These are phyloP conservation scores for Erigeron canadensis DNA, from an alignment of 129 eudicot species.

Conservation along the genomic window DNA sequence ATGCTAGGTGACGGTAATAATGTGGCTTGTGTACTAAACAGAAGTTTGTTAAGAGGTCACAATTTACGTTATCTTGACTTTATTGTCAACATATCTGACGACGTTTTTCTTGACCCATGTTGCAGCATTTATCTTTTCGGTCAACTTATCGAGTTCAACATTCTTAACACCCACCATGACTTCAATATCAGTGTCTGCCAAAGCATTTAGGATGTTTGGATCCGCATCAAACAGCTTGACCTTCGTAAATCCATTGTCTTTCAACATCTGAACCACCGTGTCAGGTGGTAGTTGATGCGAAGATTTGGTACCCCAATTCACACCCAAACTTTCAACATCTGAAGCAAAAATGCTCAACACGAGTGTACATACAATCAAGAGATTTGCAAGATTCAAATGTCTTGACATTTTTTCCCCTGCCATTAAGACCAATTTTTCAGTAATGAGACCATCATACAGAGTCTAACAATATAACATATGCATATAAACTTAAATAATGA, in stretches of 20 bases:
- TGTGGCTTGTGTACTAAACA: not conserved
- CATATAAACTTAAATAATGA: not conserved
- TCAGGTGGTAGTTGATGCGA: slow-evolving; percentile 37
- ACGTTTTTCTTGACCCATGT: slow-evolving; percentile 43
- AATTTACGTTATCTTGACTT: slow-evolving; percentile 32
- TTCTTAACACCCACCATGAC: slow-evolving; percentile 42
- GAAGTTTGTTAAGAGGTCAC: not conserved
- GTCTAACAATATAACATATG: not conserved
- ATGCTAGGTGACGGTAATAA: too few relatives aligned
- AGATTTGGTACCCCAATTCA: slow-evolving; percentile 50
- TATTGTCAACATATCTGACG: slow-evolving; percentile 25
- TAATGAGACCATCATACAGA: not conserved
- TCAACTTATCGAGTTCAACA: slow-evolving; percentile 19
- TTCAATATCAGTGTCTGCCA: slow-evolving; percentile 39
- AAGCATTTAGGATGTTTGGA: slow-evolving; percentile 13
- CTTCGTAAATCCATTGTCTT: slow-evolving; percentile 46
- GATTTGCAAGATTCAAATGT: not conserved
- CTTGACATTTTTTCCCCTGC: slow-evolving; percentile 2
- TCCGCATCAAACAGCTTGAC: slow-evolving; percentile 50
- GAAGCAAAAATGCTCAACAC: slow-evolving; percentile 21
- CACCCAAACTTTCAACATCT: slow-evolving; percentile 40
- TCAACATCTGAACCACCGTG: slow-evolving; percentile 41
- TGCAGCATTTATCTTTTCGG: slow-evolving; percentile 20
- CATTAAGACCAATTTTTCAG: slow-evolving; percentile 15
- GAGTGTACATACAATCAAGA: slow-evolving; percentile 20